Base-by-base conservation (phyloP, 352 stramenopile species). In the Labyrinthula sp. region DNA sequence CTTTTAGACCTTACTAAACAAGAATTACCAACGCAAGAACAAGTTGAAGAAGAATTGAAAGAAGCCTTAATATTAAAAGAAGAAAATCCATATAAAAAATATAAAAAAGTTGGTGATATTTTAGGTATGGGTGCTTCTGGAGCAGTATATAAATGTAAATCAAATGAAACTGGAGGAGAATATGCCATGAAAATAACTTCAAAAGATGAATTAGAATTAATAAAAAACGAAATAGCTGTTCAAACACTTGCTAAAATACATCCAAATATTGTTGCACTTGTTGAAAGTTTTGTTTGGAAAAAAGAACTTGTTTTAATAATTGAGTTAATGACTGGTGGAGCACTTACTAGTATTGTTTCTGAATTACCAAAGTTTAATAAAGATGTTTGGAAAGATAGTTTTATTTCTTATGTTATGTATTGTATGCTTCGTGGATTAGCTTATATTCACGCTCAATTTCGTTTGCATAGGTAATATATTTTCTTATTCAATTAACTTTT, bases 241-340 rank as follows among this genome's bases (percentile, higher is more conserved):
- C 67, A 75, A 37, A 60, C 40, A 17, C 47, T 75, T 45, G 62
- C 48, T 41, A 34, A 59, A 23, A n/a, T n/a, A n/a, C 67, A 75
- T 55, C 29, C 56, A 9, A 73, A 70, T 48, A 65, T 75, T 20
- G 67, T 75, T 2, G 57, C 54, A 5, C 45, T 70, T 35, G 36
- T 54, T 15, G 65, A 75, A 41, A 58, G 59, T 1, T 73, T 52
- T 20, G 61, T 64, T 14, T 50, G 41, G 22, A 41, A 58, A 38
- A 52, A 67, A 26, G 43, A 40, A 12, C 45, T 67, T 7, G 62
- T 59, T 63, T 91, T 94, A 55, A 73, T 83, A 34, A 90, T 94
- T 78, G 82, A 94, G 56, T 86, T 77, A 58, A 73, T 93, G 17
- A 69, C 79, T 8, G 78, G 77, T 2, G 79, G 78, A 0, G 83